Percentiles rank a stretch among this genome's conserved stretches.
Evolutionary conservation across 2,329 filamentous ascomycete species (phyloP).

Genomic region (Fusarium penzigii): DNA sequence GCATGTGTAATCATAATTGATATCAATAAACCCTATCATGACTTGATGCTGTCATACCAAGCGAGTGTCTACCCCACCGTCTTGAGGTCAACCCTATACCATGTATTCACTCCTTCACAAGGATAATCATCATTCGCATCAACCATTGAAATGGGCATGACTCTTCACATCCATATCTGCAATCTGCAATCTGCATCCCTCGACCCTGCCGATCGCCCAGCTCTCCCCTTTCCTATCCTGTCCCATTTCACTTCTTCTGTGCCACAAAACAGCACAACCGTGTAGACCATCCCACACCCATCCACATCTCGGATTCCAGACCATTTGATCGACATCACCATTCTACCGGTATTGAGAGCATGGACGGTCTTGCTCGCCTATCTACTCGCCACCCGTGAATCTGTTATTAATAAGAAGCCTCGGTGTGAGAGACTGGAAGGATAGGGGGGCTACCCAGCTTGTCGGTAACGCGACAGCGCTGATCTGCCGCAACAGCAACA

Average conservation of each 20-base stretch:
- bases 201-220: background rate
- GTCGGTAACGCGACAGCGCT: constrained; percentile 12
- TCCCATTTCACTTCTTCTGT: background rate
- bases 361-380: background rate
- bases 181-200: background rate
- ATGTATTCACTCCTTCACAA: background rate
- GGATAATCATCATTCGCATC: background rate
- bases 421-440: background rate
- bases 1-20: too few relatives aligned
- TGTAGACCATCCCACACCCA: background rate
- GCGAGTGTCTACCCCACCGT: too few relatives aligned
- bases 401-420: background rate
- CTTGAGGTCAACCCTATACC: too few relatives aligned
- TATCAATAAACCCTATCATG: too few relatives aligned
- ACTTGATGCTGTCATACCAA: too few relatives aligned
- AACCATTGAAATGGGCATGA: background rate
- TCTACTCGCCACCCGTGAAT: background rate
- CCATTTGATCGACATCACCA: constrained; percentile 18
- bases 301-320: constrained; percentile 15
- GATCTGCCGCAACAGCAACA: background rate
- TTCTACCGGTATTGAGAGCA: background rate
- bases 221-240: background rate
- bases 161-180: background rate
- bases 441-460: constrained; percentile 8
- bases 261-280: too few relatives aligned